Evolutionary conservation across 129 eudicot species (phyloP).

Genomic region (Lonicera japonica): DNA sequence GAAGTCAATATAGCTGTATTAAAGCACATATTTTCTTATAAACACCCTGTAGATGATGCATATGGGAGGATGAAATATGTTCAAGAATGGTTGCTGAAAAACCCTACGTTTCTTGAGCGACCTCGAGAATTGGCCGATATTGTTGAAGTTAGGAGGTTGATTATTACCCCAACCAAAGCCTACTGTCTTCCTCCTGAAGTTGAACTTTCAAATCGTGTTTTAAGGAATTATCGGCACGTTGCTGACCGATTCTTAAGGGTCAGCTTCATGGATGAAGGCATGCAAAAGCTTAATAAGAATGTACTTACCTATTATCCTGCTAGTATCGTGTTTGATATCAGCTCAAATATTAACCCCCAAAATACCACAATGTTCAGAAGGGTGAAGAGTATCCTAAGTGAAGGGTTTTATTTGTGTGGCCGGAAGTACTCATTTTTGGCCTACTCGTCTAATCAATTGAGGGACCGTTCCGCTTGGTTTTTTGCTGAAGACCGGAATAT

Average conservation of each 20-base stretch:
- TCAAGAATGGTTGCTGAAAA: constrained; percentile 47
- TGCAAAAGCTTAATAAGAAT: constrained; percentile 43
- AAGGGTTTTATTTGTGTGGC: constrained; percentile 56
- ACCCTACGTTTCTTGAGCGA: constrained; percentile 46
- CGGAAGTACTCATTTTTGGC: constrained; percentile 59
- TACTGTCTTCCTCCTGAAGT: constrained; percentile 64
- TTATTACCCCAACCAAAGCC: constrained; percentile 64
- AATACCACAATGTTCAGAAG: constrained; percentile 47
- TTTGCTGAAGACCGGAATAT: constrained; percentile 48
- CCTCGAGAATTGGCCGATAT: constrained; percentile 32
- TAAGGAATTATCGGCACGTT: constrained; percentile 37
- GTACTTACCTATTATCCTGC: constrained; percentile 46
- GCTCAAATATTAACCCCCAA: constrained; percentile 23
- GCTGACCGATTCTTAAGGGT: constrained; percentile 62
- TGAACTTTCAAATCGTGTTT: constrained; percentile 60
- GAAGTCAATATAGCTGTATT: constrained; percentile 45
- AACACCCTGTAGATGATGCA: constrained; percentile 44
- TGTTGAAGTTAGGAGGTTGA: constrained; percentile 51
- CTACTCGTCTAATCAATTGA: constrained; percentile 65
- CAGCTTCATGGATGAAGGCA: constrained; percentile 71
- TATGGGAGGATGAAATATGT: constrained; percentile 22
- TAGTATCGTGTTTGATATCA: constrained; percentile 44
- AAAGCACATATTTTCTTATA: constrained; percentile 46
- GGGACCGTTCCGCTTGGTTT: constrained; percentile 77
- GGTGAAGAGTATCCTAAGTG: constrained; percentile 33